Evolutionary conservation across 805 yeast species (phyloP).

Genomic region (Vanderwaltozyma tropicalis): DNA sequence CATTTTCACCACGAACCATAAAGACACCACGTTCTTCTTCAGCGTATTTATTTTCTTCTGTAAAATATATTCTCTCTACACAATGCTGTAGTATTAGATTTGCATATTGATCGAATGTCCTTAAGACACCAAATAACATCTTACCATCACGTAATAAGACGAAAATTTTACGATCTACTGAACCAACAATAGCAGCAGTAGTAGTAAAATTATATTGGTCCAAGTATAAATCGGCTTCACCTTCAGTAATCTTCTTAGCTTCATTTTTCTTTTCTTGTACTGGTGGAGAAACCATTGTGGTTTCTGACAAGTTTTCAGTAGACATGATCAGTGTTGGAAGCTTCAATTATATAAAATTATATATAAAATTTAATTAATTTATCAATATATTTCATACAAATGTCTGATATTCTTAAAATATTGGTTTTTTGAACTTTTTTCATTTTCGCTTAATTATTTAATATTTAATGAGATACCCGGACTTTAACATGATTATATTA

Average conservation of each 20-base stretch:
- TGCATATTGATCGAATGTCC: slow-evolving; percentile 93
- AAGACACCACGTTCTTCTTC: slow-evolving; percentile 73
- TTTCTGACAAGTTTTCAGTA: neutral
- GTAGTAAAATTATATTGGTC: slow-evolving; percentile 80
- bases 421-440: too few relatives aligned
- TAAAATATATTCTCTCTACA: slow-evolving; percentile 67
- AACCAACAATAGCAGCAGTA: slow-evolving; percentile 82
- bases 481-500: too few relatives aligned
- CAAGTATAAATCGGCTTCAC: slow-evolving; percentile 49
- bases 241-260: slow-evolving; percentile 28
- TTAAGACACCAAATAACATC: slow-evolving; percentile 72
- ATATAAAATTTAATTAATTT: too few relatives aligned
- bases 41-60: slow-evolving; percentile 48
- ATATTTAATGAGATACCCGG: too few relatives aligned
- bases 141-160: slow-evolving; percentile 86
- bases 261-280: slow-evolving; percentile 3
- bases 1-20: slow-evolving; percentile 92
- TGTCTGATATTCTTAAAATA: too few relatives aligned
- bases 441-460: too few relatives aligned
- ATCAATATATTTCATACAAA: too few relatives aligned
- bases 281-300: neutral
- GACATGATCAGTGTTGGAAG: too few relatives aligned
- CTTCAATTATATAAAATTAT: too few relatives aligned
- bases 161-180: slow-evolving; percentile 72
- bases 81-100: slow-evolving; percentile 89